These are phyloP conservation scores for Infundibulicybe gibba DNA, from an alignment of 768 basidiomycete genomes.

Conservation along the genomic window DNA sequence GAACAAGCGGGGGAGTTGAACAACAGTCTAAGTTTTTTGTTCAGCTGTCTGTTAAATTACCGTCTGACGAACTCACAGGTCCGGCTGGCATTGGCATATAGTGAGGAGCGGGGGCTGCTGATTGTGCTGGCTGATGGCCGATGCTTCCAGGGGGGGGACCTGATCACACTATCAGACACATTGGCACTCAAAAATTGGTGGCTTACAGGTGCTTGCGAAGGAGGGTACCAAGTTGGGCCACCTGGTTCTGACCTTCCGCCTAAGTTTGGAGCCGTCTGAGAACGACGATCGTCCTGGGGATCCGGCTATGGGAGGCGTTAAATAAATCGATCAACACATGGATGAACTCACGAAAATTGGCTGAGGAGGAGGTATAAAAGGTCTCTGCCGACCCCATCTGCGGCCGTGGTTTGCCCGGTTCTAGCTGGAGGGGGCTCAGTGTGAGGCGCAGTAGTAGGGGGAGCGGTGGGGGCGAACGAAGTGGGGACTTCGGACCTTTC, in stretches of 20 bases:
- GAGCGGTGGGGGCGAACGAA: no score
- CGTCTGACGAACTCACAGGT: slow-evolving; percentile 38
- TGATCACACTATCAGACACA: no score
- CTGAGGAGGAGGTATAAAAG: slow-evolving; percentile 10
- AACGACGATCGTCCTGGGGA: slow-evolving; percentile 7
- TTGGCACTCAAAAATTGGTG: no score
- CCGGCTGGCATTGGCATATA: slow-evolving; percentile 48
- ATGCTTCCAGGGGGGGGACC: no score
- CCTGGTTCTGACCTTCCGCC: slow-evolving; percentile 1
- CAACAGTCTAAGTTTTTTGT: slow-evolving; percentile 41
- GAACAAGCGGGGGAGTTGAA: slow-evolving; percentile 60
- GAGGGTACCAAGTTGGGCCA: slow-evolving; percentile 28
- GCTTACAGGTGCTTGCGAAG: background rate
- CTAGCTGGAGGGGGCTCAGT: slow-evolving; percentile 3
- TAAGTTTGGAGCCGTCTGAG: slow-evolving; percentile 24
- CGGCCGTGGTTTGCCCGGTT: no score
- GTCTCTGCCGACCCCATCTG: no score
- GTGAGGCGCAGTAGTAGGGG: slow-evolving; percentile 3
- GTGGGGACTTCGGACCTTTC: no score
- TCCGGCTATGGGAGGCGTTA: slow-evolving; percentile 5
- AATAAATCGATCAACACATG: slow-evolving; percentile 1
- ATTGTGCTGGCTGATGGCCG: slow-evolving; percentile 7
- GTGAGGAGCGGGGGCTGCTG: slow-evolving; percentile 18
- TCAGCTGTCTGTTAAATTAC: background rate
- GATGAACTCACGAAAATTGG: slow-evolving; percentile 19